Evolutionary conservation across 306 rosid species (phyloP).

Genomic region (Coriaria nepalensis): DNA sequence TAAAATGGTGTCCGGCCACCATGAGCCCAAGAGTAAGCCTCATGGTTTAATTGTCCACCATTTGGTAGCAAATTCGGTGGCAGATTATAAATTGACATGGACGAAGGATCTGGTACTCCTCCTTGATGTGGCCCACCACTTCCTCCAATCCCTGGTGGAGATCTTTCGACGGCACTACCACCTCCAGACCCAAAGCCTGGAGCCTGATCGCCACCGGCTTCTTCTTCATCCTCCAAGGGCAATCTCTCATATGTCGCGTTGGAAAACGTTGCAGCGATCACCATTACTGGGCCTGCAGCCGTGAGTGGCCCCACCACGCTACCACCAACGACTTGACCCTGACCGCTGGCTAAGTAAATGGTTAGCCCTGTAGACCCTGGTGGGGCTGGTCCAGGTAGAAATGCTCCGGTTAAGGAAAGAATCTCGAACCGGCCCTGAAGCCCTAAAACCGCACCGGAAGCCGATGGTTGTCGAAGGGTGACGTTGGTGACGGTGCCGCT

Average conservation of each 20-base stretch:
- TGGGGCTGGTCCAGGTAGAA: constrained; percentile 54
- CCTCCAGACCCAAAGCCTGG: constrained; percentile 17
- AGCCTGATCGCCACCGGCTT: constrained; percentile 12
- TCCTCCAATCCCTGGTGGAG: constrained; percentile 26
- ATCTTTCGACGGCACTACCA: constrained; percentile 8
- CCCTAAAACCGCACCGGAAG: constrained; percentile 41
- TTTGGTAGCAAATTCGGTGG: constrained; percentile 30
- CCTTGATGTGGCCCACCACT: constrained; percentile 18
- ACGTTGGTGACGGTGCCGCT: constrained; percentile 61
- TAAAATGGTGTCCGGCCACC: constrained; percentile 45
- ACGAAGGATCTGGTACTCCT: constrained; percentile 23
- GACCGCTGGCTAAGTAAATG: constrained; percentile 62
- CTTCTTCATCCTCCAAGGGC: constrained; percentile 62
- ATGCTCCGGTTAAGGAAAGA: constrained; percentile 51
- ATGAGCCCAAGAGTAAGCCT: constrained; percentile 58
- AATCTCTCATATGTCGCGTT: constrained; percentile 69
- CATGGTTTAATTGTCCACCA: constrained; percentile 58
- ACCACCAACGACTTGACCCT: constrained; percentile 71
- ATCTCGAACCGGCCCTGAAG: constrained; percentile 77
- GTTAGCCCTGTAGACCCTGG: constrained; percentile 60
- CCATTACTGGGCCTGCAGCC: constrained; percentile 68
- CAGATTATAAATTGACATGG: constrained; percentile 32
- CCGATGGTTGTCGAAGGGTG: constrained; percentile 52
- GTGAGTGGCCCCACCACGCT: constrained; percentile 60
- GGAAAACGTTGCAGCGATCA: constrained; percentile 68